Evolutionary conservation across 108 stramenopile species (phyloP).

Genomic region (Asterionellopsis glacialis): DNA sequence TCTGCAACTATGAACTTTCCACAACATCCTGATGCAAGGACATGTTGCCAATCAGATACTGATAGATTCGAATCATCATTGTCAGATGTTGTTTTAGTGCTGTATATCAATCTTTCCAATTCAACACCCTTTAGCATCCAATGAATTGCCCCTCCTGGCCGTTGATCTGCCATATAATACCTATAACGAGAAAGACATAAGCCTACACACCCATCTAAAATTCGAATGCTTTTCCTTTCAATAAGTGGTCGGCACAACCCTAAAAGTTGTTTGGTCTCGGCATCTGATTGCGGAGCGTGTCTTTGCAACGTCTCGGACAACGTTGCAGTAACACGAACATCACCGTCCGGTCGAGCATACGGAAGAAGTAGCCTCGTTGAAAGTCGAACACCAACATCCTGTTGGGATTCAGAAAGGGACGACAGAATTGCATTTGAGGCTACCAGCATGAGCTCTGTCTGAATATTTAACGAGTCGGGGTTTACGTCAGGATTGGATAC

Average conservation of each 20-base stretch:
- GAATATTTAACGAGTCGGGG: conserved; percentile 15
- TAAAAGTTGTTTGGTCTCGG: conserved; percentile 55
- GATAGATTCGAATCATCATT: background rate
- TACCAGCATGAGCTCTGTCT: conserved; percentile 53
- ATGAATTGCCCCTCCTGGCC: conserved; percentile 34
- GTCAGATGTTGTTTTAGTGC: background rate
- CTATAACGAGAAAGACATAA: conserved; percentile 52
- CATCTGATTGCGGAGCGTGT: conserved; percentile 57
- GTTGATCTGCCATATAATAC: conserved; percentile 24
- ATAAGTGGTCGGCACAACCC: conserved; percentile 35
- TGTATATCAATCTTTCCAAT: conserved; percentile 6
- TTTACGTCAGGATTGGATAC: conserved; percentile 14
- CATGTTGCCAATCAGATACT: background rate
- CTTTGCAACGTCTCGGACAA: conserved; percentile 51
- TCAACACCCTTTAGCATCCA: conserved; percentile 71
- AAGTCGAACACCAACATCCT: conserved; percentile 57
- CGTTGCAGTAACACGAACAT: conserved; percentile 43
- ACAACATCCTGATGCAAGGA: background rate
- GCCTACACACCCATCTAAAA: conserved; percentile 68
- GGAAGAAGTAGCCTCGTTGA: conserved; percentile 59
- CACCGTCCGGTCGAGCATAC: conserved; percentile 42
- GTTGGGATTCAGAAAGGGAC: conserved; percentile 50
- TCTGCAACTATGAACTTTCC: conserved; percentile 7
- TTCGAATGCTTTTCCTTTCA: conserved; percentile 32
- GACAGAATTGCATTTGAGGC: conserved; percentile 73